Evolutionary conservation across 345 rosid genomes (phyloP).

Genomic region (Dipteronia dyeriana): DNA sequence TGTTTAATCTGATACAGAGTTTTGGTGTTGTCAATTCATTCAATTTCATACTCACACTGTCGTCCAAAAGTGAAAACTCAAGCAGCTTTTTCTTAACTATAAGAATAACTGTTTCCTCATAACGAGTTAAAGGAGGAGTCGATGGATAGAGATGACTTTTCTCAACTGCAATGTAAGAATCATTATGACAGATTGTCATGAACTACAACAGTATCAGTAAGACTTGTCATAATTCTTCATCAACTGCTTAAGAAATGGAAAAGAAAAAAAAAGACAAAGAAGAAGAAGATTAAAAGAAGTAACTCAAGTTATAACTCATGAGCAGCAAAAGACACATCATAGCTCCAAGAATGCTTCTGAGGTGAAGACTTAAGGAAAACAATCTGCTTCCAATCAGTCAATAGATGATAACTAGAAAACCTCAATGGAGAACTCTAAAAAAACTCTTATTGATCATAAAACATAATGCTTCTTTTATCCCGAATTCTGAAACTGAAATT

Average conservation of each 20-base stretch:
- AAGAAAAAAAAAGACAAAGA: background rate
- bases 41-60: conserved; percentile 49
- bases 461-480: background rate
- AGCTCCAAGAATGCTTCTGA: background rate
- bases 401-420: conserved; percentile 1
- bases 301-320: background rate
- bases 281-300: background rate
- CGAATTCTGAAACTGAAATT: background rate
- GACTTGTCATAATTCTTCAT: background rate
- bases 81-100: conserved; percentile 61
- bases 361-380: background rate
- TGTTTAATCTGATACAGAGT: conserved; percentile 85
- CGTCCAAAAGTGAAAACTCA: conserved; percentile 53
- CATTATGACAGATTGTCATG: conserved; percentile 19
- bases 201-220: background rate
- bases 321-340: background rate
- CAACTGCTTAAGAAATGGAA: background rate
- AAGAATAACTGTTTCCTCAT: conserved; percentile 61
- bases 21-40: conserved; percentile 67
- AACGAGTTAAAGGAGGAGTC: conserved; percentile 94
- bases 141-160: conserved; percentile 70
- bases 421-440: background rate
- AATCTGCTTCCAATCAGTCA: background rate
- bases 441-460: background rate
- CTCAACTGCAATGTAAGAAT: conserved; percentile 65